Percentiles rank a stretch among this genome's conserved stretches.
phyloP scores from a whole-genome alignment of 164 flowering plant genomes.

The Vitis rotundifolia region DNA sequence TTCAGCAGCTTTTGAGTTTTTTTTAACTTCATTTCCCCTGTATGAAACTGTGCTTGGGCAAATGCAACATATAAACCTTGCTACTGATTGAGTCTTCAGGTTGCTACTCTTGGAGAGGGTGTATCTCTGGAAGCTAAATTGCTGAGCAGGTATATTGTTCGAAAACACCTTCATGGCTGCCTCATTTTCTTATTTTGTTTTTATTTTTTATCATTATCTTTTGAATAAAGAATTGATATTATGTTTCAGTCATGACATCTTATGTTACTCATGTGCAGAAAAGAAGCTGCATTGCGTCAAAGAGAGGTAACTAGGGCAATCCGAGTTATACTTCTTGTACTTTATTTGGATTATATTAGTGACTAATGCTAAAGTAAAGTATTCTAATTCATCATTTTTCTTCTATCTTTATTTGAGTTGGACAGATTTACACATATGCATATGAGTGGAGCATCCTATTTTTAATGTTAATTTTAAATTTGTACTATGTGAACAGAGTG shows the following conservation, averaged over 20 bases:
- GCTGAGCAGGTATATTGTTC: conserved; percentile 69
- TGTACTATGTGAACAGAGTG: conserved; percentile 2
- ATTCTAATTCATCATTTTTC: neutral
- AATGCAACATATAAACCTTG: neutral
- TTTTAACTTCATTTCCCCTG: neutral
- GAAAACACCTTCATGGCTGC: neutral
- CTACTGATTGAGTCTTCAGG: conserved; percentile 43
- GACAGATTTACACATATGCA: too few species aligned
- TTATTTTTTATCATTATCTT: neutral
- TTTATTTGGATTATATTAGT: neutral
- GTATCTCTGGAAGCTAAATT: conserved; percentile 93
- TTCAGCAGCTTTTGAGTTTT: too few species aligned
- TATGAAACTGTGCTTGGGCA: neutral
- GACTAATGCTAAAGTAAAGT: neutral
- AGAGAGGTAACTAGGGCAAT: conserved; percentile 67
- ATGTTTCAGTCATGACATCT: conserved; percentile 14
- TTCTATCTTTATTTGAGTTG: neutral
- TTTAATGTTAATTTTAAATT: neutral
- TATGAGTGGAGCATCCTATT: neutral
- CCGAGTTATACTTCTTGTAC: neutral
- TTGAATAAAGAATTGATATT: neutral
- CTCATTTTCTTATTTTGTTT: neutral
- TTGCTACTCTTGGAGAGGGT: conserved; percentile 97
- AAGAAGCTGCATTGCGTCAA: conserved; percentile 92
- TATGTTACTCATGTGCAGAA: conserved; percentile 53